Evolutionary conservation across 306 rosid species (phyloP), one percentile per base, ranked within the genome.

Genomic region (Spatholobus suberectus): DNA sequence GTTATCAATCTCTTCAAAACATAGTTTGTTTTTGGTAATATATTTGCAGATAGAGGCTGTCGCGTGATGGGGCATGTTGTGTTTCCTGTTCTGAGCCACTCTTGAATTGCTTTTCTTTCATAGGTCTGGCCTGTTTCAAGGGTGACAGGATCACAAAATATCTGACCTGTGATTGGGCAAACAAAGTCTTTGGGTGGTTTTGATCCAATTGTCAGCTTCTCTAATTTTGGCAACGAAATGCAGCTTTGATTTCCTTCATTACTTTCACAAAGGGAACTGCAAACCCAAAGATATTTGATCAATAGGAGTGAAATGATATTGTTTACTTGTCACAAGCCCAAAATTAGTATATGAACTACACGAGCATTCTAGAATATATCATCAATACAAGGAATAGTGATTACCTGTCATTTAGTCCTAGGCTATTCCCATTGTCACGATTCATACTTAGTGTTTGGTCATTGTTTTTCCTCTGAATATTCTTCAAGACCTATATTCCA

Each of bases 121-220:
- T 86, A 95, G 62, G 98, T 95, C 87, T 95, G 98, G 18, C 99
- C 98, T 20, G 99, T 95, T 87, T 95, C 99, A 75, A 95, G 98
- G 70, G 99, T 95, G 46, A 95, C 99, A 38, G 99, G 96, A 70
- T 95, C 98, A 83, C 85, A 32, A 78, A 95, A 93, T 73, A 91
- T 88, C 76, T 95, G 98, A 72, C 98, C 89, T 26, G 97, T 95
- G 84, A 95, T 93, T 40, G 97, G 92, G 54, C 99, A 95, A 37
- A 95, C 94, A 59, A 95, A 95, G 85, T 95, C 98, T 88, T 93
- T 92, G 6, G 97, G 96, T 32, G 96, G 96, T 86, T 91, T 91
- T 55, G 90, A 76, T 65, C 59, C 85, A 51, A 79, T 41, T n/a
- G 54, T 72, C 46, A 38, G 68, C 79, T 85, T 92, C 74, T 90